Percentiles rank a stretch among this genome's conserved stretches.
phyloP scores from a whole-genome alignment of 164 flowering plant genomes.

The Tinospora cordifolia region DNA sequence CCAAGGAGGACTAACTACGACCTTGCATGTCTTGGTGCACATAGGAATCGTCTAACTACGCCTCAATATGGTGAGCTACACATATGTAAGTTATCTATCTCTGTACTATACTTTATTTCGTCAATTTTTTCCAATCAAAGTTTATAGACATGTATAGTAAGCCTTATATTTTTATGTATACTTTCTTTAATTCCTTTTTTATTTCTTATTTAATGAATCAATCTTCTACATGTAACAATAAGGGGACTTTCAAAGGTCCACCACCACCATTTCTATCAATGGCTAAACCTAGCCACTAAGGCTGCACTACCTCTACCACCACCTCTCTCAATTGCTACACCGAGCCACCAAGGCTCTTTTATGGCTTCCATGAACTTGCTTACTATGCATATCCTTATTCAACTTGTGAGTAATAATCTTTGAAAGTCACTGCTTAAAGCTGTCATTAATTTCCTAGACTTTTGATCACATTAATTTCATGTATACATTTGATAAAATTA shows the following conservation, averaged over 20 bases:
- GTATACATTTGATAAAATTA: too few relatives aligned
- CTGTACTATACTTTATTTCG: too few relatives aligned
- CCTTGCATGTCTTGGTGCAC: conserved; percentile 59
- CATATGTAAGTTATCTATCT: neutral
- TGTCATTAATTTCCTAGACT: too few relatives aligned
- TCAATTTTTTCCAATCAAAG: too few relatives aligned
- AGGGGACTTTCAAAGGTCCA: conserved; percentile 31
- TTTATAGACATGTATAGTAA: too few relatives aligned
- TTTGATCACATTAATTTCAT: neutral
- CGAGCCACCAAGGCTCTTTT: conserved; percentile 32
- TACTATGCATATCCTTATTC: conserved; percentile 49
- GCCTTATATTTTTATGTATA: too few relatives aligned
- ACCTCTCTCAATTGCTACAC: conserved; percentile 20
- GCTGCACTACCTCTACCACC: conserved; percentile 22
- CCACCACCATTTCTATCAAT: conserved; percentile 26
- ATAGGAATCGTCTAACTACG: conserved; percentile 39
- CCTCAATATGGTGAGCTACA: conserved; percentile 34
- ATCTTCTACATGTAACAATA: conserved; percentile 18
- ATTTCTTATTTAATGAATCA: neutral
- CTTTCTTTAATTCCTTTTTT: neutral
- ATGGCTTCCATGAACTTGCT: conserved; percentile 34
- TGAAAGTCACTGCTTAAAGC: too few relatives aligned
- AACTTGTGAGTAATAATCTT: conserved; percentile 41
- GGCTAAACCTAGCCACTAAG: conserved; percentile 23
- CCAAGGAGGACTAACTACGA: conserved; percentile 59